Evolutionary conservation across 2,329 filamentous ascomycete species (phyloP), one percentile per base, ranked within the genome.

Genomic region (Orbilia ellipsospora): DNA sequence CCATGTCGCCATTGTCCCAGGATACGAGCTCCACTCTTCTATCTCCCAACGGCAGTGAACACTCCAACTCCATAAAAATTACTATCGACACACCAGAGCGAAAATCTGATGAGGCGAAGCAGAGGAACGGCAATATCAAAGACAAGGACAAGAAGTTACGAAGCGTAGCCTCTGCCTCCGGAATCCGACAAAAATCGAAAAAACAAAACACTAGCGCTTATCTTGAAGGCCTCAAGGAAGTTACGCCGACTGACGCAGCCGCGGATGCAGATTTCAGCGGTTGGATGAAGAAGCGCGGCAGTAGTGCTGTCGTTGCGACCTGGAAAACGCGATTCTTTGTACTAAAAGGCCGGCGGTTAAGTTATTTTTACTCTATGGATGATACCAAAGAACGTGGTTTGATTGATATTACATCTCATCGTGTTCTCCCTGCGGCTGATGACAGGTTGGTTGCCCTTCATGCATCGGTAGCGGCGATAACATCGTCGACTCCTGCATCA

Each of bases 281-380:
- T 0, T 99, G 95, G 95, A 99, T 99, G 95, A 98, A 95, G 86
- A 99, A 99, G 87, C 94, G 96, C 83, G 97, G 93, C 73, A 94
- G 93, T 0, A 73, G 76, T 56, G 95, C 94, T 80, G 85, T 98
- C 40, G 97, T 99, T 90, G 93, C 93, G 1, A 97, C 94, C 1
- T 99, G 95, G 95, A 99, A 98, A 81, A 92, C 94, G 12, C 90
- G 95, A 12, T 86, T 98, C n/a, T 99, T 99, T 81, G 90, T 99
- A 6, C 88, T 99, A 70, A 94, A 93, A 80, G 95, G 95, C 31
- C 90, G 94, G 62, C 90, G 95, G 3, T 85, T 99, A 31, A 93
- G 94, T 0, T 99, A 99, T 84, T 99, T 96, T 83, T 99, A 99
- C 82, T 92, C 92, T 0, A 94, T 98, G 80, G 89, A 92, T 77